Percentiles rank a stretch among this genome's conserved stretches.
Evolutionary conservation across 306 rosid genomes (phyloP).

Genomic region (Cyclanthera cordifolia): DNA sequence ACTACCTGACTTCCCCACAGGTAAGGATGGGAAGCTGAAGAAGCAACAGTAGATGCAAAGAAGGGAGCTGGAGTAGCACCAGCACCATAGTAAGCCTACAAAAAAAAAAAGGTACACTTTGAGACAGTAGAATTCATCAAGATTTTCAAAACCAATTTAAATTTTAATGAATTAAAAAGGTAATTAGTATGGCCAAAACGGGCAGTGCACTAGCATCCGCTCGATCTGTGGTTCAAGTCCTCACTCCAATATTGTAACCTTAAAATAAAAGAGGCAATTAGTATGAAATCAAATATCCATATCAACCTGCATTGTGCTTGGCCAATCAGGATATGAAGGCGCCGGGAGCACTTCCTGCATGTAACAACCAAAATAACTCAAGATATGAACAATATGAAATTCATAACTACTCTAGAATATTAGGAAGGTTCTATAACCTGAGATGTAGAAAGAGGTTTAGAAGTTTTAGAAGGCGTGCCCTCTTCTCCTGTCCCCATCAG

Average conservation of each 20-base stretch:
- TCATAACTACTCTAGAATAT: not conserved
- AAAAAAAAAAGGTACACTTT: slow-evolving; percentile 20
- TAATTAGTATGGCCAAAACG: not conserved
- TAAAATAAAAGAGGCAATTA: not conserved
- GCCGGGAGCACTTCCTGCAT: slow-evolving; percentile 51
- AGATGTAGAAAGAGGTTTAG: slow-evolving; percentile 47
- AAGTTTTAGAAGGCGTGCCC: slow-evolving; percentile 57
- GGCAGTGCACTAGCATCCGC: no score
- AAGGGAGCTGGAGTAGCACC: slow-evolving; percentile 87
- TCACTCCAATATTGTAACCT: no score
- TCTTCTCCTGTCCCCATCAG: slow-evolving; percentile 92
- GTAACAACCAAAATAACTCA: slow-evolving; percentile 3
- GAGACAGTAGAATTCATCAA: slow-evolving; percentile 16
- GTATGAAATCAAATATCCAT: not conserved
- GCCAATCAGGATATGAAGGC: slow-evolving; percentile 90
- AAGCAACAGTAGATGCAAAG: slow-evolving; percentile 78
- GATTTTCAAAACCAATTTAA: not conserved
- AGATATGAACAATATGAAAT: not conserved
- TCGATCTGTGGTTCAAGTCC: no score
- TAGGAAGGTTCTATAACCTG: slow-evolving; percentile 34
- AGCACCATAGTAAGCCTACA: slow-evolving; percentile 83
- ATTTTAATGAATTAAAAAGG: not conserved
- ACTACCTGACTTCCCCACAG: slow-evolving; percentile 91
- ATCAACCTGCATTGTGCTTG: slow-evolving; percentile 79
- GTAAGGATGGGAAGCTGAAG: slow-evolving; percentile 85